These are phyloP conservation scores for Argentina anserina DNA, from an alignment of 306 rosid genomes.

Conservation along the genomic window DNA sequence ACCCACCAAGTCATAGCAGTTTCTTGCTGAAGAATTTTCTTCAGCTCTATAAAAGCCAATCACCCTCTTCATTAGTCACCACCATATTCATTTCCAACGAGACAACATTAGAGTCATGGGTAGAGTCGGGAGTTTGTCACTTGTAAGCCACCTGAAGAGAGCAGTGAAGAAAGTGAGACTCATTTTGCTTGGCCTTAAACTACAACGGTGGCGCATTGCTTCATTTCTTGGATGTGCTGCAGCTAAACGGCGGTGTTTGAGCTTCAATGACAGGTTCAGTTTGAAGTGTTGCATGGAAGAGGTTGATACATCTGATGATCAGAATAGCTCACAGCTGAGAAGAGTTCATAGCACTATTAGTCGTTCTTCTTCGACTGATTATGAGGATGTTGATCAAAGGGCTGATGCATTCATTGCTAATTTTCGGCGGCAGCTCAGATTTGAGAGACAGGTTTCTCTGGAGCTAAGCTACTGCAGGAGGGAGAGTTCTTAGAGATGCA, in stretches of 20 bases:
- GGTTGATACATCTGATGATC: constrained; percentile 22
- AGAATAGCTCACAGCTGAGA: background rate
- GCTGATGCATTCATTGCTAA: constrained; percentile 62
- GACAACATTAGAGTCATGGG: constrained; percentile 16
- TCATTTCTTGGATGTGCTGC: constrained; percentile 5
- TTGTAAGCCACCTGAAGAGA: constrained; percentile 20
- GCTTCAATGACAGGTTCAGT: constrained; percentile 24
- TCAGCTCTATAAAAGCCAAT: constrained; percentile 6
- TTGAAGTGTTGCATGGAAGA: constrained; percentile 31
- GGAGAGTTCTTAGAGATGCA: constrained; percentile 2
- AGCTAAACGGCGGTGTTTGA: constrained; percentile 22
- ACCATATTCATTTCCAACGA: background rate
- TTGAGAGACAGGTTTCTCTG: constrained; percentile 53
- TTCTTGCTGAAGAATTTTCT: constrained; percentile 17
- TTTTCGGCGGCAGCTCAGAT: constrained; percentile 42
- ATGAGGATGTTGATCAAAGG: constrained; percentile 32
- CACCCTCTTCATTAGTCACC: background rate
- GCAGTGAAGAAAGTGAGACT: constrained; percentile 36
- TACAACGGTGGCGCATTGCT: constrained; percentile 2
- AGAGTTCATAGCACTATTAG: constrained; percentile 27
- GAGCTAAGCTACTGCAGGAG: constrained; percentile 28
- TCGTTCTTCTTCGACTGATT: background rate
- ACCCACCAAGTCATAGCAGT: constrained; percentile 4
- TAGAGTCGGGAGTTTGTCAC: background rate
- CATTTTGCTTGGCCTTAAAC: constrained; percentile 15